Evolutionary conservation across 345 rosid genomes (phyloP).

Genomic region (Draba incana): DNA sequence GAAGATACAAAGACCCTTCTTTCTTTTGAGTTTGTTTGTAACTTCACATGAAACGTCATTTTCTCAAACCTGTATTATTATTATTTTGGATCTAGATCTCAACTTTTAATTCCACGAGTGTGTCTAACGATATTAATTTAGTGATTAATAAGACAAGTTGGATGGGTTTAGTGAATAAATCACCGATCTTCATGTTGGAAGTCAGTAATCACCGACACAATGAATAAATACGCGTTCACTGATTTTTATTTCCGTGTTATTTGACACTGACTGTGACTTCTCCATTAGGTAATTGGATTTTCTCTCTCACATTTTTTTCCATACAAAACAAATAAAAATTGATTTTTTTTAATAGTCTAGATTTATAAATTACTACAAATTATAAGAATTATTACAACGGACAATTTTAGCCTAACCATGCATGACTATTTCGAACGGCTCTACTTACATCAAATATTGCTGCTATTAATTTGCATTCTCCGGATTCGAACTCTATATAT

Average conservation of each 20-base stretch:
- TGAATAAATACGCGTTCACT: slow-evolving; percentile 27
- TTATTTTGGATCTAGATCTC: slow-evolving; percentile 23
- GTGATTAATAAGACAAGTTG: slow-evolving; percentile 14
- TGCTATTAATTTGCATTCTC: no score
- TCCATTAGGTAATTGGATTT: neutral
- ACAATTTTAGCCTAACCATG: no score
- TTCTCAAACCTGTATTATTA: neutral
- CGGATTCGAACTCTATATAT: no score
- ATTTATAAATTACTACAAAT: no score
- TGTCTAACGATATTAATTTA: neutral
- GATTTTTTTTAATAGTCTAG: no score
- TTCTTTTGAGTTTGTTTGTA: slow-evolving; percentile 24
- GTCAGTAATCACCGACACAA: slow-evolving; percentile 31
- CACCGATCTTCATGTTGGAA: neutral
- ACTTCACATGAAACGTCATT: slow-evolving; percentile 1
- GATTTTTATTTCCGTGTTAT: slow-evolving; percentile 13
- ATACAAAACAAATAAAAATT: no score
- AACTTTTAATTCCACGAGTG: neutral
- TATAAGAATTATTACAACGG: no score
- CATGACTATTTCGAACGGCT: no score
- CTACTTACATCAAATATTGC: no score
- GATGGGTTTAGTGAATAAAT: neutral
- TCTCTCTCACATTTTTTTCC: no score
- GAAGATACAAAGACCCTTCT: slow-evolving; percentile 55
- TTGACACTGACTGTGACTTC: slow-evolving; percentile 18